phyloP scores from a whole-genome alignment of 2,329 filamentous ascomycete genomes.

The Aspergillus japonicus region DNA sequence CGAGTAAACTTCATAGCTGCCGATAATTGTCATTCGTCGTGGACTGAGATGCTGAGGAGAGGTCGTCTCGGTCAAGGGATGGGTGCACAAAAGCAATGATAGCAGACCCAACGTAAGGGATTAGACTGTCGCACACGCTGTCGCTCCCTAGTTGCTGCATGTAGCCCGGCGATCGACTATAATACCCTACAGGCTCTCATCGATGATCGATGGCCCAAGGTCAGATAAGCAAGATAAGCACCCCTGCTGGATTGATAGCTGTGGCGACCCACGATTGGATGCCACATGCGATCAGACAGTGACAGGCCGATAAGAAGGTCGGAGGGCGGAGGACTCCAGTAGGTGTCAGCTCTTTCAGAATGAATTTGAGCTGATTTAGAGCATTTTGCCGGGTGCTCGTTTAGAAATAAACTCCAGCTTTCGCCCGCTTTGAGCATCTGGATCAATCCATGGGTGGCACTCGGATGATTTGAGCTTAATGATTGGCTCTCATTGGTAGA shows the following conservation, averaged over 20 bases:
- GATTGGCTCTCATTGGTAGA: not conserved
- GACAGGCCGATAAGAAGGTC: not conserved
- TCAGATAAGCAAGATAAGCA: slow-evolving; percentile 8
- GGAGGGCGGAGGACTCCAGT: not conserved
- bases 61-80: not conserved
- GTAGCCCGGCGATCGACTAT: not conserved
- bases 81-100: not conserved
- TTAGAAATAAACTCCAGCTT: not conserved
- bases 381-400: not conserved
- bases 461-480: not conserved
- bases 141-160: not conserved
- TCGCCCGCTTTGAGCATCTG: not conserved
- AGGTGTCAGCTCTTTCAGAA: not conserved
- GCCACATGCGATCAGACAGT: not conserved
- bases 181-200: slow-evolving; percentile 1
- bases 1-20: slow-evolving; percentile 31
- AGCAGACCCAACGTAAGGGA: not conserved
- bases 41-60: not conserved
- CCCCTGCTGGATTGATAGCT: not conserved
- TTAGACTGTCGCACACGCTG: not conserved
- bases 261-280: not conserved
- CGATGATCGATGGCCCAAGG: not conserved
- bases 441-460: not conserved
- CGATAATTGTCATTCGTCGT: not conserved
- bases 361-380: not conserved